Evolutionary conservation across 2,329 filamentous ascomycete genomes (phyloP), one percentile per base, ranked within the genome.

Genomic region (Endothia cerciana): DNA sequence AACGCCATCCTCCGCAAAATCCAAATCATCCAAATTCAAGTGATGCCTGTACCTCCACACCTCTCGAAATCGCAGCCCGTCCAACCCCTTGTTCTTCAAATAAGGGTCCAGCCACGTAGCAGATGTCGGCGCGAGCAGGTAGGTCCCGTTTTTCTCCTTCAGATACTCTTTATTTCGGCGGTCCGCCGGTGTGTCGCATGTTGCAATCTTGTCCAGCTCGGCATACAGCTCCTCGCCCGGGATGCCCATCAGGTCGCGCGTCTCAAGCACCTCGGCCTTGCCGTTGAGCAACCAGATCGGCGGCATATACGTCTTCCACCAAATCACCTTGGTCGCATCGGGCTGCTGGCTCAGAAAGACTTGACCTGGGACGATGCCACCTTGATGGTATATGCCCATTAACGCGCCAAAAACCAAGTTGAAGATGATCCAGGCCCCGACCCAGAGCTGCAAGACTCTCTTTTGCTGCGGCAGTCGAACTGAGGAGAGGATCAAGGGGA

Each of bases 241-340:
- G 78, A 91, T 85, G 4, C 91, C 89, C 87, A 93, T 93, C 25
- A 93, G 80, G 72, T 94, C 91, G 66, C 83, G 82, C 1, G 91
- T 94, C 38, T 79, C 82, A n/a, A 93, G 78, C 11, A 91, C 83
- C 70, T 89, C 85, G 70, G 91, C 93, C 76, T 91, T 91, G 63
- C 90, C 89, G 70, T 93, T 90, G 7, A 94, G 81, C 25, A 94
- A 83, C 91, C 91, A 94, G 43, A 90, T 89, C 0, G 91, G 91
- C 22, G 91, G 91, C 74, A 89, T 91, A 74, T 94, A 94, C 1
- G 91, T 94, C 76, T 93, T 94, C 91, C 91, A 94, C 91, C 91
- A 94, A 60, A 91, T 82, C 3, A 89, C 89, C 41, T 89, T 83
- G 1, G 87, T 88, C 10, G 90, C 87, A 69, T 90, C 89, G 4